Base-by-base conservation (phyloP, 1,284 basidiomycete genomes). In the Ustilago loliicola region DNA sequence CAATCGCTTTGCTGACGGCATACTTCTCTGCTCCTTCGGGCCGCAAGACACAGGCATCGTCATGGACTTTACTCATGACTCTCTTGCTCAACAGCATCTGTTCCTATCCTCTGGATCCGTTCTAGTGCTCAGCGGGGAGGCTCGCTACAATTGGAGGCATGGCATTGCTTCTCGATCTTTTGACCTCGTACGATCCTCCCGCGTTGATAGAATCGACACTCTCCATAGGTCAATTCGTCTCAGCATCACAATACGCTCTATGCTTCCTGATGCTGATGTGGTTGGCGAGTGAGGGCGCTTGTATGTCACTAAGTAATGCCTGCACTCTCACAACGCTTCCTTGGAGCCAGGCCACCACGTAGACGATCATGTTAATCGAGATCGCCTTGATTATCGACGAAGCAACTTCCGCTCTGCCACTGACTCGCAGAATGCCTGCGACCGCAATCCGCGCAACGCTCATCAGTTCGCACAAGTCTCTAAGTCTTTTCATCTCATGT, bases 81-180 rank as follows among this genome's bases (percentile, higher is more conserved):
- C 53, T 1, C n/a, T 29, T 0, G 47, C 52, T 6, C 4, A 42
- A 6, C 53, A 63, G 27, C 59, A 61, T 29, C 57, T 88, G n/a
- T 88, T 86, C 58, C 79, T 89, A 5, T 87, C 88, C 0, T 81
- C 86, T 8, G 59, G 86, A 13, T 86, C 80, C 0, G 85, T 89
- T 1, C 86, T 88, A 45, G 73, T 87, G 6, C 51, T 89, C 50
- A 82, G 79, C 0, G 86, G 86, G 0, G 82, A 86, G 53, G 86
- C 88, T 23, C 67, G 88, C 29, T 89, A 88, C 87, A 79, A 84
- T 0, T 89, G 88, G 88, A 74, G 71, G 23, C 88, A 89, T 69
- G 88, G 88, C 8, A 89, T 89, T 42, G 48, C 66, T 15, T 72
- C 76, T 7, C 51, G 75, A 2, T 17, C 23, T 7, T 32, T 42